phyloP scores from a whole-genome alignment of 306 rosid genomes.

The Casuarina glauca region DNA sequence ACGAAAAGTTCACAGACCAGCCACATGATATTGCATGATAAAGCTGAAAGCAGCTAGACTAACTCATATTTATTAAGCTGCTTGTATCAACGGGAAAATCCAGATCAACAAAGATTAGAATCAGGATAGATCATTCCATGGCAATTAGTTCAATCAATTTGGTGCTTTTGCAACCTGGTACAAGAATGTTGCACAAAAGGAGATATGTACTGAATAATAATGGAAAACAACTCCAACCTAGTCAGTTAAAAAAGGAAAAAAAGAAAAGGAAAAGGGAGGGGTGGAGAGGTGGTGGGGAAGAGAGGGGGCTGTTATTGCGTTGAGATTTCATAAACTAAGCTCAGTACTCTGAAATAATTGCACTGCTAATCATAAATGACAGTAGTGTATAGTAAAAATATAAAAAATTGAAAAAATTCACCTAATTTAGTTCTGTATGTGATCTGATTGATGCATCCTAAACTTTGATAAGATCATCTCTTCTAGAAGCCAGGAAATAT shows the following conservation, averaged over 20 bases:
- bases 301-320: too few relatives aligned
- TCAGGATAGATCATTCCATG: neutral
- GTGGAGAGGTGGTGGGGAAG: too few relatives aligned
- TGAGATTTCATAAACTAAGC: neutral
- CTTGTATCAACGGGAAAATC: neutral
- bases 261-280: too few relatives aligned
- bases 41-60: too few relatives aligned
- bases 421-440: neutral
- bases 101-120: neutral
- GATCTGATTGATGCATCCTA: neutral
- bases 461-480: neutral
- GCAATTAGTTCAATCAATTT: neutral
- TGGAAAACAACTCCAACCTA: neutral
- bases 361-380: neutral
- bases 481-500: neutral
- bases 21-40: neutral
- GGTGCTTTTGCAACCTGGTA: neutral
- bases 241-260: neutral
- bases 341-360: neutral
- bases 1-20: constrained; percentile 26
- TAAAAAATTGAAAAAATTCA: neutral
- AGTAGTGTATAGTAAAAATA: neutral
- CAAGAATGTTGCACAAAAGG: neutral
- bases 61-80: too few relatives aligned
- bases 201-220: neutral